These are phyloP conservation scores for Rhododendron molle DNA, from an alignment of 148 eudicot genomes.

Conservation along the genomic window DNA sequence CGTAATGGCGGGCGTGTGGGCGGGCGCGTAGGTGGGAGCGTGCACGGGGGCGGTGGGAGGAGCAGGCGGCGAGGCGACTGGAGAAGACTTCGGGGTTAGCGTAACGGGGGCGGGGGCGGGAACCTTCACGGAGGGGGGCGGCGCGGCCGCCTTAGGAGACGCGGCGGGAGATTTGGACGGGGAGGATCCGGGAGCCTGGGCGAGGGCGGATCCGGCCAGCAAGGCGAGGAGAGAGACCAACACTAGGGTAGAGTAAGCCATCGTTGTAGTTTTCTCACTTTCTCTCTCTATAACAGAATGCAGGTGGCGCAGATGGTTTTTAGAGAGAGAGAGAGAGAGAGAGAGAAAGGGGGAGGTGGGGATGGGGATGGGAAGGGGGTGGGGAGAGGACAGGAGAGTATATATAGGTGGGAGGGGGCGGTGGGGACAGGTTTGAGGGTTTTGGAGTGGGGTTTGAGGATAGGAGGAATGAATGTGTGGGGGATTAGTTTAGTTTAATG, in stretches of 20 bases:
- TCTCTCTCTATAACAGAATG: background rate
- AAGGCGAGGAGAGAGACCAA: constrained; percentile 25
- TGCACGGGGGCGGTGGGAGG: constrained; percentile 14
- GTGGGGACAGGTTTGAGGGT: background rate
- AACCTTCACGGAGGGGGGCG: constrained; percentile 9
- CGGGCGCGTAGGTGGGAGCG: background rate
- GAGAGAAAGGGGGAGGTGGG: background rate
- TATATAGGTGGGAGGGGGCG: background rate
- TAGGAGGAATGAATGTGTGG: background rate
- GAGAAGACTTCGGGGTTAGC: constrained; percentile 15
- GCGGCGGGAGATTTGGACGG: constrained; percentile 25
- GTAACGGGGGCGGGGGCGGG: constrained; percentile 19
- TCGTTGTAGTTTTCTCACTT: constrained; percentile 6
- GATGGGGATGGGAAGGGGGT: background rate
- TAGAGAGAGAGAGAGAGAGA: background rate
- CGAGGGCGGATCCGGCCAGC: constrained; percentile 36
- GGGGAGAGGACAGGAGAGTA: background rate
- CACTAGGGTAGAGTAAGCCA: constrained; percentile 33
- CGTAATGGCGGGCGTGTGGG: background rate
- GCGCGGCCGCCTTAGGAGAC: constrained; percentile 17
- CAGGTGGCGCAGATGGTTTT: background rate
- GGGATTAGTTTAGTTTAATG: background rate
- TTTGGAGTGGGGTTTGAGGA: background rate
- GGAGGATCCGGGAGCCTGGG: constrained; percentile 45
- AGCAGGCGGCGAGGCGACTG: constrained; percentile 15